A percentile compares a stretch with the other conserved stretches of the same genome.
phyloP scores from a whole-genome alignment of 192 early-diverging fungal species.

The Neocallimastix lanati region DNA sequence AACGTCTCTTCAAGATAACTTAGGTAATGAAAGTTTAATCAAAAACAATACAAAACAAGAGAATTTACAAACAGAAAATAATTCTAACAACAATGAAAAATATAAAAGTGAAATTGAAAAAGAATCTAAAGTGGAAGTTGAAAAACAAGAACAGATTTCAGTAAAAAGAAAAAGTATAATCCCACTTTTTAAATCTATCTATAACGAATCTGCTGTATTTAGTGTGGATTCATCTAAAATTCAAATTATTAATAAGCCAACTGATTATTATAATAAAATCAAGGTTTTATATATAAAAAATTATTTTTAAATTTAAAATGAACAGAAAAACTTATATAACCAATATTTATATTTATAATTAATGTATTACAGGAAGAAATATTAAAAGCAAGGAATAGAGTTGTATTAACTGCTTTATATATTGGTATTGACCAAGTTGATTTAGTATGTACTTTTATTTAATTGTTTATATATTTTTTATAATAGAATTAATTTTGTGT shows the following conservation, averaged over 20 bases:
- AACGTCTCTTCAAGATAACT: neutral
- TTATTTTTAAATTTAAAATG: too few relatives aligned
- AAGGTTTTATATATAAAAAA: too few relatives aligned
- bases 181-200: neutral
- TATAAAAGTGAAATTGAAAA: neutral
- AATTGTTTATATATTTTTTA: neutral
- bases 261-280: neutral
- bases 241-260: neutral
- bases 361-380: constrained; percentile 45
- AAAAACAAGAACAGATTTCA: neutral
- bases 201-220: neutral
- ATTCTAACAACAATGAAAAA: too few relatives aligned
- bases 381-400: constrained; percentile 36
- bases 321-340: too few relatives aligned
- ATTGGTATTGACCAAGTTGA: constrained; percentile 66
- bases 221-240: neutral
- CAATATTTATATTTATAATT: too few relatives aligned
- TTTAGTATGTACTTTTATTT: constrained; percentile 49
- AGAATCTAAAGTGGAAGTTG: neutral
- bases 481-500: neutral
- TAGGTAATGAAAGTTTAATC: neutral
- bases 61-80: neutral
- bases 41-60: neutral
- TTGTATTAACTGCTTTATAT: constrained; percentile 79
- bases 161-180: neutral